Conservation (phyloP, 345 rosid species). For the Bretschneidera sinensis region DNA sequence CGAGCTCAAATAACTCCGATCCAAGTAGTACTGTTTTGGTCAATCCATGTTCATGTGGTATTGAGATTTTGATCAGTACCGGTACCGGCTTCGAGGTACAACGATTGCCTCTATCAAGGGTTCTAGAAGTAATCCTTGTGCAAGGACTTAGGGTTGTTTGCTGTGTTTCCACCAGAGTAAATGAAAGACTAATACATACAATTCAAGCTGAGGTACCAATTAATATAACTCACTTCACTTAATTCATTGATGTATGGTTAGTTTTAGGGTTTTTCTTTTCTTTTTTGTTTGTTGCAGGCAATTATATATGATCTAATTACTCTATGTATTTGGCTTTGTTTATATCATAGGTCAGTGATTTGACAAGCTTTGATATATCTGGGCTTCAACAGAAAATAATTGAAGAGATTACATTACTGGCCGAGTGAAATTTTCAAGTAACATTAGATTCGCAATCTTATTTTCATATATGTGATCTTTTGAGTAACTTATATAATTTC, state of each 20-base stretch:
- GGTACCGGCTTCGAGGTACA: slow-evolving; percentile 21
- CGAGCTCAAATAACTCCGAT: slow-evolving; percentile 8
- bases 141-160: slow-evolving; percentile 37
- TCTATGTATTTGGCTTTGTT: not conserved
- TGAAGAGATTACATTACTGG: slow-evolving; percentile 27
- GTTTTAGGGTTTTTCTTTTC: not conserved
- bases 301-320: not conserved
- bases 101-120: slow-evolving; percentile 37
- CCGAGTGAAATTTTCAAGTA: slow-evolving; percentile 5
- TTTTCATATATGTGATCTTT: too few relatives aligned
- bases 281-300: not conserved
- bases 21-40: slow-evolving; percentile 21
- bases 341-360: slow-evolving; percentile 37
- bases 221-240: too few relatives aligned
- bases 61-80: slow-evolving; percentile 36
- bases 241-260: not conserved
- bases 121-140: slow-evolving; percentile 29
- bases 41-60: slow-evolving; percentile 33
- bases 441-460: too few relatives aligned
- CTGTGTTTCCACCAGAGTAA: slow-evolving; percentile 32
- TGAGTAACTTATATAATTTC: too few relatives aligned
- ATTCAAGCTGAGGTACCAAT: slow-evolving; percentile 41
- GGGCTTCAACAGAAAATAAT: slow-evolving; percentile 41
- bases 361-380: slow-evolving; percentile 28
- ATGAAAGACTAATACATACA: slow-evolving; percentile 37